These are phyloP conservation scores for Claviceps monticola DNA, from an alignment of 2,329 filamentous ascomycete species.

Conservation along the genomic window DNA sequence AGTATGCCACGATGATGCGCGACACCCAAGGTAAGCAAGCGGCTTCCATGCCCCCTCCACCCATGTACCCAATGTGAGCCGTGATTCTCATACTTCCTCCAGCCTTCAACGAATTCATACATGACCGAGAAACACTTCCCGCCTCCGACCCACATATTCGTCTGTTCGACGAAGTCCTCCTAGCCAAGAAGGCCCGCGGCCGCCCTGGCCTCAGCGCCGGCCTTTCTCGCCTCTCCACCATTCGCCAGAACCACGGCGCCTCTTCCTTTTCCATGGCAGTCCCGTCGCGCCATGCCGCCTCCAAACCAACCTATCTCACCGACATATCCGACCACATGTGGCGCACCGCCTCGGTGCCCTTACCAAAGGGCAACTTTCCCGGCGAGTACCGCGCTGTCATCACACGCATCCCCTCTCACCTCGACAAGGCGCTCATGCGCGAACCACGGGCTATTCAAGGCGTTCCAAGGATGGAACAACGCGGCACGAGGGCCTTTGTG, in stretches of 20 bases:
- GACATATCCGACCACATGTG: conserved; percentile 70
- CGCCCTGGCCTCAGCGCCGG: conserved; percentile 52
- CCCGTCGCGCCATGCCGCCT: conserved; percentile 18
- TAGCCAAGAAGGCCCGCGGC: conserved; percentile 59
- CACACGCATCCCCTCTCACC: conserved; percentile 60
- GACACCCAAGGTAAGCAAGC: conserved; percentile 48
- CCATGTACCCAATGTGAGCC: too few species aligned
- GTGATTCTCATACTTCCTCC: background rate
- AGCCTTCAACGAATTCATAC: conserved; percentile 69
- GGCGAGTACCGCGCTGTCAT: conserved; percentile 48
- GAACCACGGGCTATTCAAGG: conserved; percentile 84
- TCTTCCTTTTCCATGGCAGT: conserved; percentile 25
- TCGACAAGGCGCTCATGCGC: conserved; percentile 80
- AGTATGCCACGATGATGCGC: conserved; percentile 49
- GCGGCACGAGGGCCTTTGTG: conserved; percentile 33
- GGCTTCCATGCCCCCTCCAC: too few species aligned
- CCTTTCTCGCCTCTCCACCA: conserved; percentile 46
- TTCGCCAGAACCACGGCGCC: conserved; percentile 37
- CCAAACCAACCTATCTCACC: conserved; percentile 45
- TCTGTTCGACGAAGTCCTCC: conserved; percentile 72
- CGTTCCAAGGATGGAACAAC: conserved; percentile 50
- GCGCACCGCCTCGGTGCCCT: conserved; percentile 50
- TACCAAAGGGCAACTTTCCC: conserved; percentile 46
- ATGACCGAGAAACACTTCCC: conserved; percentile 58
- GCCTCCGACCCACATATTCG: conserved; percentile 52